Base-by-base conservation (phyloP, 331 rosid species). In the Pyrus hybrid region DNA sequence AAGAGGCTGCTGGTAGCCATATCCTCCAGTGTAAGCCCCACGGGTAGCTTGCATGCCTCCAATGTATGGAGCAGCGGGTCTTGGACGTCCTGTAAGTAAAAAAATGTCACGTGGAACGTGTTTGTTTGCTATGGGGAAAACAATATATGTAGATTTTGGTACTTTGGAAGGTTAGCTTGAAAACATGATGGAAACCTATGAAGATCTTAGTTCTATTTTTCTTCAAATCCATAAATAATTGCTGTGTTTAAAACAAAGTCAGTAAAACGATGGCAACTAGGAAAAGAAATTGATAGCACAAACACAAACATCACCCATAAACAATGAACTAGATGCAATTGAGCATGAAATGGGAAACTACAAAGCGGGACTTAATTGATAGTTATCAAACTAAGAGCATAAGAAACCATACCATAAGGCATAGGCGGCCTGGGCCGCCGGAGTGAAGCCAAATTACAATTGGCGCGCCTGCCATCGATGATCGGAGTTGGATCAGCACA, bases 381-480 rank as follows among this genome's bases (percentile, higher is more conserved):
- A 10, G 29, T 21, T 57, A 57, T 57, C 63, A 23, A 18, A 33
- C 21, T 3, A 56, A 60, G 11, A 30, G 56, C 43, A 25, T 47
- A 37, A 41, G 35, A 53, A 58, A 13, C 35, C 18, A 67, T 90
- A 94, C 98, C 97, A 77, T 83, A 87, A 33, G 87, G 65, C 29
- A 87, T 6, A 74, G 96, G 87, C 8, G 87, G 96, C 16, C 92
- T 81, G n/a, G 99, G 95, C 51, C 97, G 93, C 29, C 99, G 91
- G 29, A 91, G 96, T 1, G 99, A 94, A 78, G 99, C 99, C 79
- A 94, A 73, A 70, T 94, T 94, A 87, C 99, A 94, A 73, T 94
- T 94, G 1, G 99, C 97, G 61, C 97, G 89, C 85, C 99, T 84
- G 76, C 99, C 97, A 80, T 94, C 99, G 66, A 94, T 94, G 37